Conservation (phyloP, 2,329 filamentous ascomycete species). For the Talaromyces islandicus region DNA sequence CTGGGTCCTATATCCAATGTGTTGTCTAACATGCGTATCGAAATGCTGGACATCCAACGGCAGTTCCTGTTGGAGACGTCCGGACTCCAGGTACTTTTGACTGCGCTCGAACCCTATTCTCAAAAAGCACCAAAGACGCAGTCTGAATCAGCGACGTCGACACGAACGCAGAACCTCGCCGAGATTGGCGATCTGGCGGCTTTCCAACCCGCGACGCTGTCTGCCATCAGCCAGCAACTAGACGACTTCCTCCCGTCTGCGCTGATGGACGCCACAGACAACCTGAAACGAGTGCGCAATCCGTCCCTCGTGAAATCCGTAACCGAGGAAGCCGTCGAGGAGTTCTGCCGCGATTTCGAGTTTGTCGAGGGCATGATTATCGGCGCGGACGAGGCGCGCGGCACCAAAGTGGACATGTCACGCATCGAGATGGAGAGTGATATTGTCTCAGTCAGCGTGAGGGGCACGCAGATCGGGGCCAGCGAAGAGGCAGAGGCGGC, state of each 20-base stretch:
- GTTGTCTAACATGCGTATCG: constrained; percentile 42
- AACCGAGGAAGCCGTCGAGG: constrained; percentile 74
- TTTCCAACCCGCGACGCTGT: constrained; percentile 58
- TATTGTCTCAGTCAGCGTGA: constrained; percentile 14
- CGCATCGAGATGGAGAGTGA: constrained; percentile 22
- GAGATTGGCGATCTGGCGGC: constrained; percentile 50
- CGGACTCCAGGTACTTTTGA: constrained; percentile 61
- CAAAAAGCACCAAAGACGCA: constrained; percentile 8
- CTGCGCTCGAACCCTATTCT: constrained; percentile 45
- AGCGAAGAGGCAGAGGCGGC: constrained; percentile 29
- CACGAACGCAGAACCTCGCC: constrained; percentile 37
- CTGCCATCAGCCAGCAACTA: constrained; percentile 64
- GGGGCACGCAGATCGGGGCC: constrained; percentile 15
- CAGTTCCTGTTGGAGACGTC: constrained; percentile 68
- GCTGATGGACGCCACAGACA: constrained; percentile 83
- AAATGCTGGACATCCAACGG: constrained; percentile 63
- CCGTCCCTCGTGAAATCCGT: constrained; percentile 66
- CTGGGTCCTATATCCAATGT: constrained; percentile 52
- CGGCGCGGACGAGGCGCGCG: constrained; percentile 49
- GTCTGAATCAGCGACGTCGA: background rate
- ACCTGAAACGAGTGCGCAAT: constrained; percentile 68
- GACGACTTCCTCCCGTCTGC: constrained; percentile 91
- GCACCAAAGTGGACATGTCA: constrained; percentile 25
- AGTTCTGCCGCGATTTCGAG: constrained; percentile 82
- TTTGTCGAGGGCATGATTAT: constrained; percentile 57